Percentiles rank a stretch among this genome's conserved stretches.
These are phyloP conservation scores for Monilinia fructicola DNA, from an alignment of 2,329 filamentous ascomycete species.

Conservation along the genomic window DNA sequence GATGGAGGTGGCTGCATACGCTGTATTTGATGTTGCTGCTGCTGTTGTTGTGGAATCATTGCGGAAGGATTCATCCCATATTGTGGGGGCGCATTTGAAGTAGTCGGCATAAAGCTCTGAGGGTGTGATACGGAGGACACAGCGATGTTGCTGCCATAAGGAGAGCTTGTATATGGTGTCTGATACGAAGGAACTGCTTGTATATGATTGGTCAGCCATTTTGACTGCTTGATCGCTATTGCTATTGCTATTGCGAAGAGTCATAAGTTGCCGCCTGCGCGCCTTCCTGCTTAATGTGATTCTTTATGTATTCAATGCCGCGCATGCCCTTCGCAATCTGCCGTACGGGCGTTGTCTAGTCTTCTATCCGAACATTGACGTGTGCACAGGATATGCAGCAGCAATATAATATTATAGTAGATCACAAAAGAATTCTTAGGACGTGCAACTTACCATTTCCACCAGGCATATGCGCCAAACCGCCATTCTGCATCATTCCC, in stretches of 20 bases:
- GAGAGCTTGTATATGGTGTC: conserved; percentile 56
- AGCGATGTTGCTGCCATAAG: conserved; percentile 49
- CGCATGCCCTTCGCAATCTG: conserved; percentile 7
- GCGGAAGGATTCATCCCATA: conserved; percentile 45
- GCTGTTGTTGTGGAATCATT: conserved; percentile 48
- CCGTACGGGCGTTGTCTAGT: background rate
- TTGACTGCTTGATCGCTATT: conserved; percentile 26
- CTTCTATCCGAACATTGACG: conserved; percentile 4
- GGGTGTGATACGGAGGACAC: conserved; percentile 44
- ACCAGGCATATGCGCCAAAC: conserved; percentile 40
- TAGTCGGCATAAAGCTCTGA: conserved; percentile 59
- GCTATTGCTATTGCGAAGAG: conserved; percentile 26
- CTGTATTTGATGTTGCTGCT: conserved; percentile 32
- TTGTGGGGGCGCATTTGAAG: conserved; percentile 45
- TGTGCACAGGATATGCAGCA: conserved; percentile 14
- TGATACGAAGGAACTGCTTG: conserved; percentile 55
- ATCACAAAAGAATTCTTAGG: conserved; percentile 12
- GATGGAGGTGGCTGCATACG: conserved; percentile 40
- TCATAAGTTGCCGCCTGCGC: conserved; percentile 12
- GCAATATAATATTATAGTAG: conserved; percentile 11
- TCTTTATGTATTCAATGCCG: conserved; percentile 11
- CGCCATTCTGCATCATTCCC: conserved; percentile 58
- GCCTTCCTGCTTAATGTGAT: conserved; percentile 10
- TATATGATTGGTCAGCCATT: conserved; percentile 36
- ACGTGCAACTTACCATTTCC: conserved; percentile 40